phyloP scores from a whole-genome alignment of 2,329 filamentous ascomycete species.

The Ascochyta viciae-villosae region DNA sequence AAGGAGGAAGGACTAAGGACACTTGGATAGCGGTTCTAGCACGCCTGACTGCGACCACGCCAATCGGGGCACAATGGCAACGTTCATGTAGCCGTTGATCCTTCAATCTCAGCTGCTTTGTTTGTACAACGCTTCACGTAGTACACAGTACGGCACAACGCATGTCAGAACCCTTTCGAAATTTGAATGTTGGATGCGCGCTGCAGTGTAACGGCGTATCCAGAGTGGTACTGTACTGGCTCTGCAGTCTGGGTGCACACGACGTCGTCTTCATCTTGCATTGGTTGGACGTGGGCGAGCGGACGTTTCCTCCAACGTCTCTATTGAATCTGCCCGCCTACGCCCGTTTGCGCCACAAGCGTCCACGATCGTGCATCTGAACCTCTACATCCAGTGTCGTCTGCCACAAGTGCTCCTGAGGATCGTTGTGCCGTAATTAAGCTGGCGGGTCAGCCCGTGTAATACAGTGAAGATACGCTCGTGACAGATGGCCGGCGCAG shows the following conservation, averaged over 20 bases:
- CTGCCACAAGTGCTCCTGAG: slow-evolving; percentile 1
- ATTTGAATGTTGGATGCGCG: slow-evolving; percentile 23
- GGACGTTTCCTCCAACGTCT: slow-evolving; percentile 1
- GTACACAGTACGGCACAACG: slow-evolving; percentile 24
- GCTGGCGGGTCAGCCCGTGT: slow-evolving; percentile 5
- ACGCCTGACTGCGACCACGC: background rate
- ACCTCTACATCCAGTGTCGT: background rate
- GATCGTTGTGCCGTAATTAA: background rate
- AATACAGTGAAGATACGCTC: background rate
- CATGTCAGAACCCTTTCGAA: slow-evolving; percentile 41
- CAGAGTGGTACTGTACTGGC: slow-evolving; percentile 20
- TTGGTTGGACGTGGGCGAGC: slow-evolving; percentile 1
- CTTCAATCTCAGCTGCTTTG: slow-evolving; percentile 20
- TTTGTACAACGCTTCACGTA: slow-evolving; percentile 16
- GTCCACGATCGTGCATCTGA: slow-evolving; percentile 15
- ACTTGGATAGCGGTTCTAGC: background rate
- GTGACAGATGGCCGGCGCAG: slow-evolving; percentile 7
- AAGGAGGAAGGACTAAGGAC: background rate
- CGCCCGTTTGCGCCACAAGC: slow-evolving; percentile 18
- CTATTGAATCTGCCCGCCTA: slow-evolving; percentile 14
- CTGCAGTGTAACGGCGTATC: slow-evolving; percentile 36
- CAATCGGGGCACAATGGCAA: slow-evolving; percentile 1
- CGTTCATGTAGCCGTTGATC: slow-evolving; percentile 5
- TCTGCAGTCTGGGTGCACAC: slow-evolving; percentile 5
- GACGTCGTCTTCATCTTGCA: slow-evolving; percentile 1